Conservation (phyloP, 225 moss, liverwort and hornwort species). For the Marchantia paleacea region DNA sequence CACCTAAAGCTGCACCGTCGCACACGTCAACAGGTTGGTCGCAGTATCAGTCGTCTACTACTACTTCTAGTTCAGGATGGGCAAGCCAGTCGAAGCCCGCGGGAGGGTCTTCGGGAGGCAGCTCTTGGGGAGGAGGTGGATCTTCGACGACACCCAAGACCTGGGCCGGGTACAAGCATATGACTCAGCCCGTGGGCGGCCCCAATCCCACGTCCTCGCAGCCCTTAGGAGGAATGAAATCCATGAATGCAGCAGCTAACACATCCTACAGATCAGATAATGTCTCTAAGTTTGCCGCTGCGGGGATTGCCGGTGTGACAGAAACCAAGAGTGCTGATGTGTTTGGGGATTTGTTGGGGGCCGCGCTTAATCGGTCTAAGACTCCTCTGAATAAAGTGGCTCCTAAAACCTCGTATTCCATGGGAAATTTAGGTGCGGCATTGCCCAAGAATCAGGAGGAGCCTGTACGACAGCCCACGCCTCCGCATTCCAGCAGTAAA, state of each 20-base stretch:
- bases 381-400: conserved; percentile 66
- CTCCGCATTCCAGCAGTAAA: conserved; percentile 14
- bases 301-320: conserved; percentile 73
- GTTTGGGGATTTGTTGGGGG: conserved; percentile 91
- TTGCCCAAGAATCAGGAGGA: conserved; percentile 38
- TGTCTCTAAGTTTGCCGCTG: conserved; percentile 63
- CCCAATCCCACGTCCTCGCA: conserved; percentile 34
- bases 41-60: conserved; percentile 18
- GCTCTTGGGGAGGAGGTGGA: conserved; percentile 4
- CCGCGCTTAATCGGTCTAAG: conserved; percentile 63
- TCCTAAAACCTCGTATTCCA: conserved; percentile 55
- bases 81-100: conserved; percentile 22
- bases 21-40: conserved; percentile 40
- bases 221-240: conserved; percentile 37
- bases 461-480: conserved; percentile 20
- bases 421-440: conserved; percentile 64
- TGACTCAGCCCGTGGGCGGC: conserved; percentile 41
- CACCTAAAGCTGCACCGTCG: conserved; percentile 34
- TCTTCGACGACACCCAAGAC: conserved; percentile 18
- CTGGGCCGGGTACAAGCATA: conserved; percentile 43
- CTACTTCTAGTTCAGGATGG: conserved; percentile 18
- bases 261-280: conserved; percentile 18
- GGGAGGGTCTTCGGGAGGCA: conserved; percentile 21
- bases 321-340: conserved; percentile 78
- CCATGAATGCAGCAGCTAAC: conserved; percentile 34